Evolutionary conservation across 1,284 basidiomycete species (phyloP).

Genomic region (Volvariella volvacea): DNA sequence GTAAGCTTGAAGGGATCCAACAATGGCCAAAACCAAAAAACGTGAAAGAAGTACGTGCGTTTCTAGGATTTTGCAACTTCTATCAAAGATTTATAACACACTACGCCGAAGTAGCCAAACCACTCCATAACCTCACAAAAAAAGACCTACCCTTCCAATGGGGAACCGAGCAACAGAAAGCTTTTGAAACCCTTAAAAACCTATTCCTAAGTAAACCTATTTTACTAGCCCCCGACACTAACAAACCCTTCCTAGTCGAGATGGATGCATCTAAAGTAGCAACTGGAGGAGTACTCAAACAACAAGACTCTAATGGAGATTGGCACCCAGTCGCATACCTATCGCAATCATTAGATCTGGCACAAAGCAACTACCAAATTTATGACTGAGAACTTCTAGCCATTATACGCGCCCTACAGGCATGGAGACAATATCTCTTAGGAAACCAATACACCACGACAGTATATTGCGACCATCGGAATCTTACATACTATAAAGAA

Average conservation of each 20-base stretch:
- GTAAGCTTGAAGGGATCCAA: slow-evolving; percentile 19
- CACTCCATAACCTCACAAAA: slow-evolving; percentile 13
- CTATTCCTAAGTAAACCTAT: slow-evolving; percentile 15
- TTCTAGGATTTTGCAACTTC: slow-evolving; percentile 27
- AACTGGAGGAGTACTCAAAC: slow-evolving; percentile 20
- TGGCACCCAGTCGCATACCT: slow-evolving; percentile 18
- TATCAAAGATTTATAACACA: slow-evolving; percentile 34
- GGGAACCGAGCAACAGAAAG: slow-evolving; percentile 10
- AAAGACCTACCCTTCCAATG: slow-evolving; percentile 15
- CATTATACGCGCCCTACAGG: slow-evolving; percentile 17
- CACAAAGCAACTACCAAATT: slow-evolving; percentile 36
- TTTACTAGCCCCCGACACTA: slow-evolving; percentile 12
- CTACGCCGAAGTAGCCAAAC: slow-evolving; percentile 20
- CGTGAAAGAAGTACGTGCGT: slow-evolving; percentile 17
- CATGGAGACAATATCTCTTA: slow-evolving; percentile 9
- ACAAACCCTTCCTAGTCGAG: slow-evolving; percentile 18
- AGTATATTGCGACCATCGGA: slow-evolving; percentile 20
- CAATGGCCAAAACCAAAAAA: slow-evolving; percentile 21
- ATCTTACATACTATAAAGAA: slow-evolving; percentile 32
- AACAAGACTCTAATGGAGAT: slow-evolving; percentile 13
- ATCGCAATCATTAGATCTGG: slow-evolving; percentile 15
- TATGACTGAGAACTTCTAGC: slow-evolving; percentile 43
- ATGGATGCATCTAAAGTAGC: slow-evolving; percentile 21
- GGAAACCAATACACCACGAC: slow-evolving; percentile 1
- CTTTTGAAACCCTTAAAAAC: slow-evolving; percentile 17